Conservation (phyloP, 2,329 filamentous ascomycete species). For the Thelonectria blattea region DNA sequence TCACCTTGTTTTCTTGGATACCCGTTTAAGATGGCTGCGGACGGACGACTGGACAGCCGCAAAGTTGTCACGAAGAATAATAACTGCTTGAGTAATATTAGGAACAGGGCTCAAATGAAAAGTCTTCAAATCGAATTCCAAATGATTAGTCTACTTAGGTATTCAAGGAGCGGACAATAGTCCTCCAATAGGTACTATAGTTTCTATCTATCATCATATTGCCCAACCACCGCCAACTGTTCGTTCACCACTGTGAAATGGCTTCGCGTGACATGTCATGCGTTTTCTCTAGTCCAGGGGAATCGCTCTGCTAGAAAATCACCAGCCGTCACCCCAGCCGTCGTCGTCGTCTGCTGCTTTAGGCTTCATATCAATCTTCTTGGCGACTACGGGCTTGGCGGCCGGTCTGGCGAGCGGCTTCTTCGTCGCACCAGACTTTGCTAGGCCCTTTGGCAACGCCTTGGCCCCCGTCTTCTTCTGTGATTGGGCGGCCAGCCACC, state of each 20-base stretch:
- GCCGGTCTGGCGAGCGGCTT: slow-evolving; percentile 51
- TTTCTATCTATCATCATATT: slow-evolving; percentile 20
- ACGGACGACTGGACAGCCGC: too few relatives aligned
- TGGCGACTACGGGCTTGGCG: slow-evolving; percentile 55
- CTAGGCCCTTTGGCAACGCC: slow-evolving; percentile 81
- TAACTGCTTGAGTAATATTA: too few relatives aligned
- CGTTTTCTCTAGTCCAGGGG: neutral
- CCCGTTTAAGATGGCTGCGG: too few relatives aligned
- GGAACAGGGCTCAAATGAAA: too few relatives aligned
- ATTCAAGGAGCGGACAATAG: neutral
- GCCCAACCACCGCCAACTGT: slow-evolving; percentile 19
- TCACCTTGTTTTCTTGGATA: neutral
- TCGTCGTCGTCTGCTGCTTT: slow-evolving; percentile 64
- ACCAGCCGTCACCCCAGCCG: slow-evolving; percentile 73
- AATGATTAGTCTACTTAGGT: slow-evolving; percentile 3
- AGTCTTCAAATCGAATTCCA: neutral
- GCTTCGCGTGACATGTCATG: neutral
- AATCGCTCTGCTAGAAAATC: slow-evolving; percentile 13
- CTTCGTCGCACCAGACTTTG: slow-evolving; percentile 60
- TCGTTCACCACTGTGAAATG: slow-evolving; percentile 15
- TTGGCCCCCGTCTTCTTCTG: slow-evolving; percentile 72
- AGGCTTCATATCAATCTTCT: slow-evolving; percentile 74
- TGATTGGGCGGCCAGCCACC: slow-evolving; percentile 89
- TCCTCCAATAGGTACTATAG: neutral
- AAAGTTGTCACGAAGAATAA: too few relatives aligned